Percentiles rank a stretch among this genome's conserved stretches.
These are phyloP conservation scores for Iris pallida DNA, from an alignment of 116 monocot genomes.

Conservation along the genomic window DNA sequence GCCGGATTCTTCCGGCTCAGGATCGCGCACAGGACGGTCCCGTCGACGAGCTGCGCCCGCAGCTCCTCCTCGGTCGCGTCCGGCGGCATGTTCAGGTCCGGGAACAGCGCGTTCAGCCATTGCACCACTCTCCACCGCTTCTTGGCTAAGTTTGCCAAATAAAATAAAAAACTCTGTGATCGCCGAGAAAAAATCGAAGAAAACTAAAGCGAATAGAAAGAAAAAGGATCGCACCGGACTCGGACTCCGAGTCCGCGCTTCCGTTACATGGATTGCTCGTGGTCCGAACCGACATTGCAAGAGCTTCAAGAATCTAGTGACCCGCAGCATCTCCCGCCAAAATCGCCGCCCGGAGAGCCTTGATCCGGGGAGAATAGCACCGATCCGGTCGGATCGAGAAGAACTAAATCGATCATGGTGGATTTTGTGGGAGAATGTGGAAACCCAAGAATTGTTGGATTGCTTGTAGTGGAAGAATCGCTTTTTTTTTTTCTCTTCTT, in stretches of 20 bases:
- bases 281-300: too few relatives aligned
- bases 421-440: too few relatives aligned
- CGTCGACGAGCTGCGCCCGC: constrained; percentile 35
- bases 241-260: constrained; percentile 4
- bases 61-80: constrained; percentile 47
- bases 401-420: too few relatives aligned
- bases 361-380: too few relatives aligned
- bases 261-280: not conserved
- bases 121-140: constrained; percentile 23
- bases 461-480: too few relatives aligned
- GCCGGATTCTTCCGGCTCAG: constrained; percentile 22
- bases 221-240: not conserved
- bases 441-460: too few relatives aligned
- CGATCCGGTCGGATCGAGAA: too few relatives aligned
- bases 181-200: not conserved
- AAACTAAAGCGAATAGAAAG: not conserved
- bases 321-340: too few relatives aligned
- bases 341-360: too few relatives aligned
- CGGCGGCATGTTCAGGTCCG: constrained; percentile 27
- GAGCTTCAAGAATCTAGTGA: too few relatives aligned
- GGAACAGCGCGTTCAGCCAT: constrained; percentile 34
- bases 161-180: too few relatives aligned
- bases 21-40: constrained; percentile 36
- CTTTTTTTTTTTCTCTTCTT: too few relatives aligned
- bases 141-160: constrained; percentile 15